These are phyloP conservation scores for Polygonum maritimum DNA, from an alignment of 148 eudicot genomes.

Conservation along the genomic window DNA sequence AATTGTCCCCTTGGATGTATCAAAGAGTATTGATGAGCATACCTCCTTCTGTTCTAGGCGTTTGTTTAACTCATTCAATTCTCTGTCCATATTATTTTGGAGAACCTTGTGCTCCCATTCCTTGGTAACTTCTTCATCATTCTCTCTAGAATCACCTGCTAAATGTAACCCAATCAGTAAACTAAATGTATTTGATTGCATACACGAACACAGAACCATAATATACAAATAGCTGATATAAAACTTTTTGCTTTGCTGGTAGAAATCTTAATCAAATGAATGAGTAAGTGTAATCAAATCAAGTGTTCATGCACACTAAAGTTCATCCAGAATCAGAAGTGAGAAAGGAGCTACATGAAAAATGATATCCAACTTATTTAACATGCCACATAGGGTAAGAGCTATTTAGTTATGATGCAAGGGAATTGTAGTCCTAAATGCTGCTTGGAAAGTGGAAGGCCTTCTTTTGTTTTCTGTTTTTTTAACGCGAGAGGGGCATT, in stretches of 20 bases:
- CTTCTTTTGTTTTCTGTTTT: background rate
- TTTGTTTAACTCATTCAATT: conserved; percentile 71
- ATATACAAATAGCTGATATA: background rate
- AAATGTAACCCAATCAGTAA: conserved; percentile 4
- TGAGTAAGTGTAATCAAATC: background rate
- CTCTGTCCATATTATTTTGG: conserved; percentile 95
- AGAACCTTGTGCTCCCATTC: conserved; percentile 96
- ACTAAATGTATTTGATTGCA: background rate
- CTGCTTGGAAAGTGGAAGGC: background rate
- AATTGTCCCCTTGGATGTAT: background rate
- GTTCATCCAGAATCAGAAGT: background rate
- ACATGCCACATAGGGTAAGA: background rate
- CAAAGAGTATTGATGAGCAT: background rate
- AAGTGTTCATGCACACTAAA: background rate
- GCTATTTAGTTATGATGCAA: background rate
- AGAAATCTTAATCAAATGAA: background rate
- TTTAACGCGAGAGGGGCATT: background rate
- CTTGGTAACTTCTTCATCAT: conserved; percentile 89
- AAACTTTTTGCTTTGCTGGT: background rate
- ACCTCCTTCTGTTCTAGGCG: conserved; percentile 96
- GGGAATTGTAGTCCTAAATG: background rate
- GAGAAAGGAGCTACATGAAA: background rate
- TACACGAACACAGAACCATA: background rate
- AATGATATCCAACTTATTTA: background rate
- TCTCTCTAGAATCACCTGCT: conserved; percentile 73